Percentiles rank a stretch among this genome's conserved stretches.
Conservation (phyloP, 148 eudicot genomes). For the Chenopodium berlandieri region DNA sequence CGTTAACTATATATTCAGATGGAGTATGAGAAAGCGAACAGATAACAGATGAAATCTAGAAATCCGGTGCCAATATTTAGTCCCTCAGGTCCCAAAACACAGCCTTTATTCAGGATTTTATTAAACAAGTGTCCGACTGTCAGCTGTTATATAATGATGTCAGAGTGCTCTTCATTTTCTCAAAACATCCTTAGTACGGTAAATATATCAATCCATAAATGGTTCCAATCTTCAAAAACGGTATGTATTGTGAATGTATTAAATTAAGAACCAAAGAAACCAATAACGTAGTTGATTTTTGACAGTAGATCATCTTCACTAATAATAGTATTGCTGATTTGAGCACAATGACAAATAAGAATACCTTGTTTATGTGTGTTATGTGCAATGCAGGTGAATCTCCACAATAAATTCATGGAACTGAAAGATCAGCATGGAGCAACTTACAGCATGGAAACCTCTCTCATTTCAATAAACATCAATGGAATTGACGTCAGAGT, state of each 20-base stretch:
- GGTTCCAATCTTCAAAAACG: no score
- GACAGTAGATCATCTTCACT: neutral
- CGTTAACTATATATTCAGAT: neutral
- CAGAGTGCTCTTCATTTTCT: neutral
- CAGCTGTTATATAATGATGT: neutral
- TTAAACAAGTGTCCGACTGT: neutral
- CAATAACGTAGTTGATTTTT: no score
- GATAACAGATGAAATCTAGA: neutral
- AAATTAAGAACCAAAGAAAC: neutral
- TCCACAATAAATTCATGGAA: conserved; percentile 73
- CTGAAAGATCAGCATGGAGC: conserved; percentile 81
- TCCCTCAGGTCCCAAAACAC: neutral
- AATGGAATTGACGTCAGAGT: conserved; percentile 78
- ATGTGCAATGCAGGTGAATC: conserved; percentile 58
- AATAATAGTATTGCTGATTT: neutral
- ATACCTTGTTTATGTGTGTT: neutral
- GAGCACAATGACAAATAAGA: neutral
- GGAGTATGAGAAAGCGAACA: neutral
- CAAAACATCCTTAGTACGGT: neutral
- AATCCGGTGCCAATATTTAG: neutral
- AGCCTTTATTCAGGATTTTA: neutral
- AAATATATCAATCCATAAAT: neutral
- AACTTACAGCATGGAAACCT: conserved; percentile 69
- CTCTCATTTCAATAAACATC: conserved; percentile 70
- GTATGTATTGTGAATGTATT: neutral